Evolutionary conservation across 1,284 basidiomycete genomes (phyloP).

Genomic region (Apiotrichum sp.): DNA sequence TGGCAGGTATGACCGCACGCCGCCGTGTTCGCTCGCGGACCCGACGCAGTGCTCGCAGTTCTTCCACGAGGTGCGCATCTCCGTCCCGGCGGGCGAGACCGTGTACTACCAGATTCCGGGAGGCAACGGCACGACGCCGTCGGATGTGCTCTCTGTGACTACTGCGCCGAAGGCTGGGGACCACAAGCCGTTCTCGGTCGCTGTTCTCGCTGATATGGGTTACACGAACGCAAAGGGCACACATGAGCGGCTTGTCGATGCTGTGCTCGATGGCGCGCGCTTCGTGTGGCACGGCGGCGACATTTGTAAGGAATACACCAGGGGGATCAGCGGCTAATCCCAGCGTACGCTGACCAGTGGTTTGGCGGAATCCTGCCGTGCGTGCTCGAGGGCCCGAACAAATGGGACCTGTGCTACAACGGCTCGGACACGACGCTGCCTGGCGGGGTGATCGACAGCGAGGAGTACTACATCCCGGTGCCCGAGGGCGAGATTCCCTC

Average conservation of each 20-base stretch:
- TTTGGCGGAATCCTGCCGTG: conserved; percentile 23
- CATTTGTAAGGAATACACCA: conserved; percentile 16
- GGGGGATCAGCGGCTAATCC: no score
- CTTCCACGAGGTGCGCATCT: conserved; percentile 31
- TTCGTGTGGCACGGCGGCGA: conserved; percentile 42
- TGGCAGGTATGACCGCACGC: conserved; percentile 26
- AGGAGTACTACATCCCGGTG: conserved; percentile 22
- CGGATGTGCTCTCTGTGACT: conserved; percentile 21
- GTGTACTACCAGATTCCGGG: conserved; percentile 34
- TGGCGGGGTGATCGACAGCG: conserved; percentile 13
- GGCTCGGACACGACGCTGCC: conserved; percentile 15
- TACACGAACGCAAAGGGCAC: conserved; percentile 41
- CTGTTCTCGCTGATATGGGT: conserved; percentile 42
- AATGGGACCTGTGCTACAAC: conserved; percentile 29
- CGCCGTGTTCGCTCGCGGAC: conserved; percentile 23
- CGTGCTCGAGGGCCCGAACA: not conserved
- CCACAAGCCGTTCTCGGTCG: conserved; percentile 23
- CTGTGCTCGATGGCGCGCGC: conserved; percentile 21
- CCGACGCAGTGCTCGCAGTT: conserved; percentile 30
- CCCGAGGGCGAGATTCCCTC: conserved; percentile 25
- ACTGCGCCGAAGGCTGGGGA: conserved; percentile 21
- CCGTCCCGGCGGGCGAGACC: conserved; percentile 16
- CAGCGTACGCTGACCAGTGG: conserved; percentile 42
- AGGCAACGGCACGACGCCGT: conserved; percentile 29
- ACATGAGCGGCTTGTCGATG: conserved; percentile 25